These are phyloP conservation scores for Neurospora sp. DNA, from an alignment of 495 filamentous ascomycete species.

Conservation along the genomic window DNA sequence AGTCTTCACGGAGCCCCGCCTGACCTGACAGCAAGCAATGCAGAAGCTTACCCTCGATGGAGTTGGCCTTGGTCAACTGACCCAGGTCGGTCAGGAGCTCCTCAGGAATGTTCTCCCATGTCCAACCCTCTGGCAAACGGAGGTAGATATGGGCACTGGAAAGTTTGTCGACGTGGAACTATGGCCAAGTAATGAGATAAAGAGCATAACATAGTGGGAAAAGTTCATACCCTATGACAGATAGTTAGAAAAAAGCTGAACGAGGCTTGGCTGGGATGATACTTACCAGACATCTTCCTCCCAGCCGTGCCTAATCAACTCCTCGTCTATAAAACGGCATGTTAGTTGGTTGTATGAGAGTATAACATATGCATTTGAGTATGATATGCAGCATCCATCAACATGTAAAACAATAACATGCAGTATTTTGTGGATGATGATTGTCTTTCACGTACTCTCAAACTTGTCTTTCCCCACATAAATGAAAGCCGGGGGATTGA, in stretches of 20 bases:
- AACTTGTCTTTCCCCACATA: slow-evolving; percentile 99
- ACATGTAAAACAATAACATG: neutral
- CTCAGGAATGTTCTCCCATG: slow-evolving; percentile 73
- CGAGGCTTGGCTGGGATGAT: neutral
- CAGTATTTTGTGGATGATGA: neutral
- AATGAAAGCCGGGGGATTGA: slow-evolving; percentile 63
- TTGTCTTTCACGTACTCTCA: slow-evolving; percentile 60
- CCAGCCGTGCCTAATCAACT: slow-evolving; percentile 84
- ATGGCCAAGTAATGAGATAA: slow-evolving; percentile 1
- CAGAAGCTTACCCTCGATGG: slow-evolving; percentile 68
- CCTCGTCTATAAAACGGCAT: slow-evolving; percentile 60
- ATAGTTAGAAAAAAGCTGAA: neutral
- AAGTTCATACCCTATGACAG: slow-evolving; percentile 2
- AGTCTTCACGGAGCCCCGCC: neutral
- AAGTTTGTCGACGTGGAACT: slow-evolving; percentile 98
- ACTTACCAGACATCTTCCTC: slow-evolving; percentile 91
- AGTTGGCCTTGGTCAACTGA: slow-evolving; percentile 96
- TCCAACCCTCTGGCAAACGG: slow-evolving; percentile 66
- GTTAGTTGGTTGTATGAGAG: slow-evolving; percentile 5
- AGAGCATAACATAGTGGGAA: neutral
- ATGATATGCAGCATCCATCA: neutral
- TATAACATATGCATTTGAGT: neutral
- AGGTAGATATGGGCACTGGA: slow-evolving; percentile 95
- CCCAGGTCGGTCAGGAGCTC: slow-evolving; percentile 76
- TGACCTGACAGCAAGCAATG: neutral